A percentile compares a stretch with the other conserved stretches of the same genome.
These are phyloP conservation scores for Zoysia pacifica DNA, from an alignment of 176 grass and related monocot genomes.

Conservation along the genomic window DNA sequence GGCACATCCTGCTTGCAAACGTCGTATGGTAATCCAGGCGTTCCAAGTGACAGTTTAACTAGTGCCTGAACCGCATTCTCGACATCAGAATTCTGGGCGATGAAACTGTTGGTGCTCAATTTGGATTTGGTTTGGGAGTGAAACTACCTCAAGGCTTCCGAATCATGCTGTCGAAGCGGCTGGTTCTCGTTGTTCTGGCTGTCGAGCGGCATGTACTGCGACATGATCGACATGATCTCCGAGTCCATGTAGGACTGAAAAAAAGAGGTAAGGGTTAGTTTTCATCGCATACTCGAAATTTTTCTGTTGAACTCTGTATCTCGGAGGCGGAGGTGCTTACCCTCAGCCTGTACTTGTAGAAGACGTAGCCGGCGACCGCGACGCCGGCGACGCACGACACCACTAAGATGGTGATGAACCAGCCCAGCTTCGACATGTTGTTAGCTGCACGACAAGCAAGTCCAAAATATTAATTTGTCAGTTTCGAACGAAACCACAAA, in stretches of 20 bases:
- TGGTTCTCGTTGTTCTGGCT: slow-evolving; percentile 75
- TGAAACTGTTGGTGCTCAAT: no score
- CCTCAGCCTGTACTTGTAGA: slow-evolving; percentile 98
- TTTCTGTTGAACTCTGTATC: background rate
- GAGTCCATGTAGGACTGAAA: slow-evolving; percentile 96
- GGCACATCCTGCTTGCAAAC: background rate
- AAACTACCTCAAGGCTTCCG: slow-evolving; percentile 52
- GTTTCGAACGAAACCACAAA: background rate
- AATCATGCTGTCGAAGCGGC: slow-evolving; percentile 63
- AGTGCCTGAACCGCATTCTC: background rate
- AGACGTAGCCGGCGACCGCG: slow-evolving; percentile 68
- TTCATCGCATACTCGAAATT: background rate
- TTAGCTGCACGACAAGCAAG: slow-evolving; percentile 44
- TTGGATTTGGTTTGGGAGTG: background rate
- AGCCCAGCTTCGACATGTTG: slow-evolving; percentile 62
- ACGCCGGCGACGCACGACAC: slow-evolving; percentile 61
- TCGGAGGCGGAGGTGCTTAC: slow-evolving; percentile 28
- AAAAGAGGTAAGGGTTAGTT: background rate
- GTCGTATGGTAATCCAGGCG: background rate
- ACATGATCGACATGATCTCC: slow-evolving; percentile 99
- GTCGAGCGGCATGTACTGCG: slow-evolving; percentile 97
- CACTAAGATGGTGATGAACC: slow-evolving; percentile 60
- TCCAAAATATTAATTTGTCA: background rate
- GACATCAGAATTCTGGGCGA: background rate
- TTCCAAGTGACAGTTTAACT: background rate